Percentiles rank a stretch among this genome's conserved stretches.
phyloP scores from a whole-genome alignment of 2,329 filamentous ascomycete genomes.

The Penicillium sp. region DNA sequence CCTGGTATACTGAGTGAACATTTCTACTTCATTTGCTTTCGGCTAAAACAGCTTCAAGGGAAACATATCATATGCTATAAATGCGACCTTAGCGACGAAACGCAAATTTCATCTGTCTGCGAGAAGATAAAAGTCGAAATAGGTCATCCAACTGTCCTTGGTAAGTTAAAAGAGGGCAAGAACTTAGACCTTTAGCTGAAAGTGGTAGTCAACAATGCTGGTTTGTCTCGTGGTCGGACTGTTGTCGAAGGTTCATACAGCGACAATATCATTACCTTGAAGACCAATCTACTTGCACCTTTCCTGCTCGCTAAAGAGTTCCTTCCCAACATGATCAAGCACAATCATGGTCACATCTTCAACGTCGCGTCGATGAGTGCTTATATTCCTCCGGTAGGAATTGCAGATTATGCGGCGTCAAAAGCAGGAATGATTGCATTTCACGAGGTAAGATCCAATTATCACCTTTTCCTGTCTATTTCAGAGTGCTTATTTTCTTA shows the following conservation, averaged over 20 bases:
- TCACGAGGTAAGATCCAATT: conserved; percentile 14
- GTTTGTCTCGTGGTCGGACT: conserved; percentile 20
- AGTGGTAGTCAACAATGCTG: conserved; percentile 21
- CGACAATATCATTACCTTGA: background rate
- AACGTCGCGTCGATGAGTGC: conserved; percentile 27
- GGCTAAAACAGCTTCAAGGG: background rate
- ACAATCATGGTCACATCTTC: conserved; percentile 27
- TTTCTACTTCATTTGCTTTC: background rate
- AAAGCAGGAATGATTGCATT: conserved; percentile 28
- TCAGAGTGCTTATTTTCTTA: background rate
- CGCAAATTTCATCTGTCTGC: conserved; percentile 30
- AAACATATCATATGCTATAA: conserved; percentile 27
- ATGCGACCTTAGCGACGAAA: conserved; percentile 43
- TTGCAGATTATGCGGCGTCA: conserved; percentile 27
- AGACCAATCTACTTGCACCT: conserved; percentile 20
- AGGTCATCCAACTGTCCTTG: conserved; percentile 35
- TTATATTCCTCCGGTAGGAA: conserved; percentile 23
- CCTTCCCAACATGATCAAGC: conserved; percentile 24
- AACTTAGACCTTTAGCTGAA: background rate
- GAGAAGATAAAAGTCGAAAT: conserved; percentile 33
- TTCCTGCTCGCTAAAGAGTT: conserved; percentile 24
- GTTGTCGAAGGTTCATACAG: background rate
- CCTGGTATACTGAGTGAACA: conserved; percentile 10
- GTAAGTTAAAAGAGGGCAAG: background rate
- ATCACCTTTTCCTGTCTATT: no score